These are phyloP conservation scores for Spathaspora sp. DNA, from an alignment of 805 yeast genomes.

Conservation along the genomic window DNA sequence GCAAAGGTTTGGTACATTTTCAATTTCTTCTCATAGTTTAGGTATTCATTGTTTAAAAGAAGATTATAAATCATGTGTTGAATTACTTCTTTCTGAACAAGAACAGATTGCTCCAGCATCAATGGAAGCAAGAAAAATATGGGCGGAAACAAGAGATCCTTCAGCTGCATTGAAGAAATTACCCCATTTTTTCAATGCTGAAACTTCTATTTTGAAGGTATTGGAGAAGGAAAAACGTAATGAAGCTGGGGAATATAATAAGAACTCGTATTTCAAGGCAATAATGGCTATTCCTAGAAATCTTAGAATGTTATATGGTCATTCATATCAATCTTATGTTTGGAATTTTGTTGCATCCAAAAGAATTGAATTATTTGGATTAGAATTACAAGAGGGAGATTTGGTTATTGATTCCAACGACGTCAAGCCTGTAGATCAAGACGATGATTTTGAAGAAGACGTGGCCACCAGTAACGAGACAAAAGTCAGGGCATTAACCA, in stretches of 20 bases:
- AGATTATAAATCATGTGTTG: constrained; percentile 79
- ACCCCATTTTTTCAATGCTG: constrained; percentile 91
- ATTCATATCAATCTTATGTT: constrained; percentile 93
- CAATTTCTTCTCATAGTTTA: constrained; percentile 83
- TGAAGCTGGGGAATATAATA: constrained; percentile 40
- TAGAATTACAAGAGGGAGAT: constrained; percentile 74
- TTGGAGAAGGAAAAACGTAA: constrained; percentile 50
- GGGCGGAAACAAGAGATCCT: constrained; percentile 75
- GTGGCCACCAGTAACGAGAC: constrained; percentile 51
- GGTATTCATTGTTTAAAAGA: constrained; percentile 70
- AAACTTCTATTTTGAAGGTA: constrained; percentile 61
- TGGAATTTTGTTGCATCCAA: constrained; percentile 88
- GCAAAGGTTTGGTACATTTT: constrained; percentile 97
- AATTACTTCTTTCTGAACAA: constrained; percentile 79
- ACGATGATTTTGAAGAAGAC: constrained; percentile 65
- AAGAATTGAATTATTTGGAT: constrained; percentile 69
- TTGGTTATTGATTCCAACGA: constrained; percentile 47
- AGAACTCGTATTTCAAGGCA: constrained; percentile 67
- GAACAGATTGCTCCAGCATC: constrained; percentile 81
- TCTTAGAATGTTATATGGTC: constrained; percentile 90
- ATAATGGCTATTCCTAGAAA: constrained; percentile 89
- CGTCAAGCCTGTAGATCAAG: constrained; percentile 10
- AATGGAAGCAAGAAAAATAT: constrained; percentile 72
- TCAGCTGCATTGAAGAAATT: constrained; percentile 59
- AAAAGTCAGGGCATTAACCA: constrained; percentile 72